Evolutionary conservation across 2,329 filamentous ascomycete species (phyloP).

Genomic region (Aspergillus puulaauensis): DNA sequence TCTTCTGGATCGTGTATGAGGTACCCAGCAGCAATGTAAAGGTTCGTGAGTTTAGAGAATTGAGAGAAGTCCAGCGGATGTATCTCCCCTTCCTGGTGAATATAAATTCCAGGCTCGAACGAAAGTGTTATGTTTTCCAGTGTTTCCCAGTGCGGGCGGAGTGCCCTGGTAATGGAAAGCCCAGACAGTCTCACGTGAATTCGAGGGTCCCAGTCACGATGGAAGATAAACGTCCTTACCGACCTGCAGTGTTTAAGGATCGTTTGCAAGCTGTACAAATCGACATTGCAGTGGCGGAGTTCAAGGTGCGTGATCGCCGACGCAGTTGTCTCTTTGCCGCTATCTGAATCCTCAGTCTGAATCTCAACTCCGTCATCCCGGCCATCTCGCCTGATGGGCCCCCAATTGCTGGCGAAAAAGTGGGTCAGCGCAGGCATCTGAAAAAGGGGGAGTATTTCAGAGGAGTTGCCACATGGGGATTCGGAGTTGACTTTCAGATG

Average conservation of each 20-base stretch:
- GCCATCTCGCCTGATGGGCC: slow-evolving; percentile 7
- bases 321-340: not conserved
- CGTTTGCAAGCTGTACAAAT: not conserved
- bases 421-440: slow-evolving; percentile 10
- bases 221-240: slow-evolving; percentile 8
- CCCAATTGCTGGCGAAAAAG: slow-evolving; percentile 10
- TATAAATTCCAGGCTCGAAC: slow-evolving; percentile 5
- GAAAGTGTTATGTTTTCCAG: slow-evolving; percentile 3
- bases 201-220: slow-evolving; percentile 9
- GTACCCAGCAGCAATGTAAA: slow-evolving; percentile 5
- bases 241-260: not conserved
- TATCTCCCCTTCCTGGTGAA: slow-evolving; percentile 4
- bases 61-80: slow-evolving; percentile 8
- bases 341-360: not conserved
- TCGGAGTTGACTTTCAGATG: slow-evolving; percentile 8
- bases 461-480: not conserved
- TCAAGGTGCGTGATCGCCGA: slow-evolving; percentile 6
- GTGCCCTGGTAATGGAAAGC: not conserved
- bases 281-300: slow-evolving; percentile 4
- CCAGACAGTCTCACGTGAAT: not conserved
- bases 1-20: slow-evolving; percentile 6
- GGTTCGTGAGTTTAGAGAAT: not conserved
- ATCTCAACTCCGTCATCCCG: slow-evolving; percentile 2
- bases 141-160: not conserved
- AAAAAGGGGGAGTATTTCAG: slow-evolving; percentile 9